Evolutionary conservation across 2,329 filamentous ascomycete species (phyloP), one percentile per base, ranked within the genome.

Genomic region (Cucurbitaria berberidis): DNA sequence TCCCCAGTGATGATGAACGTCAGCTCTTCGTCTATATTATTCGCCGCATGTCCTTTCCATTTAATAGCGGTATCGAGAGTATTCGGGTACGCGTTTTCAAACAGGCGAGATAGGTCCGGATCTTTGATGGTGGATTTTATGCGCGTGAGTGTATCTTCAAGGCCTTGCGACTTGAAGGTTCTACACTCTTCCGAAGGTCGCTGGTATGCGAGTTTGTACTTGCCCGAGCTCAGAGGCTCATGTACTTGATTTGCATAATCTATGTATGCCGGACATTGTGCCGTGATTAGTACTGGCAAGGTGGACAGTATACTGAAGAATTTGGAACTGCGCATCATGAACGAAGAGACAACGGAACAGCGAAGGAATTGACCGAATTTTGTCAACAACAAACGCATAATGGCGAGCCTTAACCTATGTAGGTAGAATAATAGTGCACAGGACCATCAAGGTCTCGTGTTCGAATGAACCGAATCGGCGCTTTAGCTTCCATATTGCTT

Each of bases 51-150:
- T 1, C 89, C 89, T 48, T 82, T 85, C 88, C 87, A 91, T 55
- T 81, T 81, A 36, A 91, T 82, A 0, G 88, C 88, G 0, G 88
- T 91, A 66, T 91, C 89, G 10, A 92, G 78, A 0, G 88, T 90
- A 71, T 90, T 92, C 0, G 89, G 89, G 68, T 86, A 91, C 1
- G 86, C 80, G 69, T 92, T 92, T 61, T 86, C 76, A 67, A 92
- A 92, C 10, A 92, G 78, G 3, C 87, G 81, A 69, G 82, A 86
- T 18, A 92, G 80, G 69, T 93, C 89, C 0, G 78, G 78, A 57
- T 82, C 79, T 19, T 67, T 65, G 53, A 81, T 81, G 21, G 77
- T 68, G 7, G 60, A 56, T 43, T 74, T 54, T 60, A 77, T 66
- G 13, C 68, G 67, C 19, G 53, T 57, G 27, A 81, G 57, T 0